Percentiles rank a stretch among this genome's conserved stretches.
phyloP scores from a whole-genome alignment of 305 asterid genomes.

The Nicotiana rustica region DNA sequence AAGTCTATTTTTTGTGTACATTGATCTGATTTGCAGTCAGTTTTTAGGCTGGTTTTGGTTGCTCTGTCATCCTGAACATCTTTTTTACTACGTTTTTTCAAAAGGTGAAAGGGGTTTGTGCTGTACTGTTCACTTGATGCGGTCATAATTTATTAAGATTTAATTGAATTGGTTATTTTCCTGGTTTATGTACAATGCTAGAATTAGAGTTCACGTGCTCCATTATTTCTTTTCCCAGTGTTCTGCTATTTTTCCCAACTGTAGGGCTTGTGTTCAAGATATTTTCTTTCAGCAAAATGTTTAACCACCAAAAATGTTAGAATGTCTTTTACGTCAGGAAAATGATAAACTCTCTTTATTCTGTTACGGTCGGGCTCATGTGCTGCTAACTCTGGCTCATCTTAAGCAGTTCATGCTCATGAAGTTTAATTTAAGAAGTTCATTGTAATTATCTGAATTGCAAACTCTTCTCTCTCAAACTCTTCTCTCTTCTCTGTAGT shows the following conservation, averaged over 20 bases:
- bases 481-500: slow-evolving; percentile 49
- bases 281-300: too few species aligned
- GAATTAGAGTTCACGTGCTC: slow-evolving; percentile 23
- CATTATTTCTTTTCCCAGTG: slow-evolving; percentile 18
- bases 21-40: not conserved
- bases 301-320: not conserved
- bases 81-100: not conserved
- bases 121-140: not conserved
- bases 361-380: not conserved
- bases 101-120: slow-evolving; percentile 2
- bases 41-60: slow-evolving; percentile 6
- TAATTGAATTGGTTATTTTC: slow-evolving; percentile 6
- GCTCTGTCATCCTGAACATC: slow-evolving; percentile 4
- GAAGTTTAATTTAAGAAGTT: not conserved
- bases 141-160: slow-evolving; percentile 7
- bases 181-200: not conserved
- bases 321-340: not conserved
- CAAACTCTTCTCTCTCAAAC: slow-evolving; percentile 3
- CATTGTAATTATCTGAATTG: slow-evolving; percentile 25
- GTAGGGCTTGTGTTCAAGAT: not conserved
- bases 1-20: slow-evolving; percentile 1
- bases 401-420: slow-evolving; percentile 22
- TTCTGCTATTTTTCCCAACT: slow-evolving; percentile 12
- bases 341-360: not conserved
- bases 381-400: slow-evolving; percentile 10